Evolutionary conservation across 352 stramenopile species (phyloP).

Genomic region (Pythium coloratum): DNA sequence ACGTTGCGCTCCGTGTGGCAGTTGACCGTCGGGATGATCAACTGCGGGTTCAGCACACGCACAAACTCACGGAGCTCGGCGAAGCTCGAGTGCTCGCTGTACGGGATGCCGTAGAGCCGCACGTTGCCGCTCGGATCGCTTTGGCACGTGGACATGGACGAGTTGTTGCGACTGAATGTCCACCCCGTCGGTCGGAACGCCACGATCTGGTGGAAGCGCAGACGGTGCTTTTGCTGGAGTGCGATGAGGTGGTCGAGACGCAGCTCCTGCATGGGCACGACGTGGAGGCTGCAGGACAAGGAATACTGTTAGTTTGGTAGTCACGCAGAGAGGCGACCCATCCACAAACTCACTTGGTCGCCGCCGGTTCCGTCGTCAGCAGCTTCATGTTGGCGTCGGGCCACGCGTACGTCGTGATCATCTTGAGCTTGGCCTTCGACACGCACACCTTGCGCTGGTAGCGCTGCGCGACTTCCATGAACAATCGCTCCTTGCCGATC

Average conservation of each 20-base stretch:
- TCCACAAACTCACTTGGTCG: constrained; percentile 58
- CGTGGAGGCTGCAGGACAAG: constrained; percentile 69
- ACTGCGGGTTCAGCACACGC: constrained; percentile 77
- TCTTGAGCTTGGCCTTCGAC: constrained; percentile 73
- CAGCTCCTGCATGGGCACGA: constrained; percentile 92
- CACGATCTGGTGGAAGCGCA: constrained; percentile 83
- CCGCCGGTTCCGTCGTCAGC: constrained; percentile 81
- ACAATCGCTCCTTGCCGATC: constrained; percentile 97
- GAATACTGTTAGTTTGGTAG: not conserved
- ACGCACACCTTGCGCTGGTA: constrained; percentile 77
- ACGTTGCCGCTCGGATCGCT: constrained; percentile 81
- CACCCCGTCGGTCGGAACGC: constrained; percentile 95
- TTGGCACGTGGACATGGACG: constrained; percentile 67
- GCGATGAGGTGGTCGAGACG: constrained; percentile 89
- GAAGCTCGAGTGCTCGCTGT: constrained; percentile 97
- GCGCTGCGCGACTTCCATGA: constrained; percentile 90
- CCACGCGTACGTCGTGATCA: constrained; percentile 90
- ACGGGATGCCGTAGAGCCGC: constrained; percentile 93
- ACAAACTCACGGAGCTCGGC: constrained; percentile 93
- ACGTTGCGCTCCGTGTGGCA: constrained; percentile 60
- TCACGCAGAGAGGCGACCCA: constrained; percentile 3
- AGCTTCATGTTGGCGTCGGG: constrained; percentile 71
- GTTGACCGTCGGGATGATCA: constrained; percentile 94
- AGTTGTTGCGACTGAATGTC: constrained; percentile 71
- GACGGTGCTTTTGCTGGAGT: constrained; percentile 63